Conservation (phyloP, 345 rosid species). For the Brassica carinata region DNA sequence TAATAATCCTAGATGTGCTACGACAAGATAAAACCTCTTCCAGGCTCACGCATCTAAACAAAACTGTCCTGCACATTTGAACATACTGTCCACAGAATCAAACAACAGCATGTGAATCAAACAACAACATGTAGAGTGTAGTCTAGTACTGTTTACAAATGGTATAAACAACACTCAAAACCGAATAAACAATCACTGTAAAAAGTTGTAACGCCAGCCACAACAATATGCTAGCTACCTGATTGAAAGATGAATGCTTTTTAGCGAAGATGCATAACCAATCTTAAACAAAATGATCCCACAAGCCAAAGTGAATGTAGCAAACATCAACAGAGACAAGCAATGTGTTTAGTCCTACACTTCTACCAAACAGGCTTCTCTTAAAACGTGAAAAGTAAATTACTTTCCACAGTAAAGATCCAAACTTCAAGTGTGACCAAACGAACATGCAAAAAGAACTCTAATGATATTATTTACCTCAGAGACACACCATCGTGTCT, state of each 20-base stretch:
- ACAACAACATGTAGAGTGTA: background rate
- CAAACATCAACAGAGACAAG: background rate
- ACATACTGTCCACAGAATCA: background rate
- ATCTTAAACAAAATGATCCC: background rate
- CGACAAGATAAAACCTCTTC: background rate
- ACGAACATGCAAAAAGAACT: constrained; percentile 5
- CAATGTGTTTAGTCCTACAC: constrained; percentile 5
- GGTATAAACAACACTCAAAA: constrained; percentile 21
- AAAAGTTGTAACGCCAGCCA: constrained; percentile 2
- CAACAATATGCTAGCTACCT: constrained; percentile 16
- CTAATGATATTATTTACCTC: constrained; percentile 16
- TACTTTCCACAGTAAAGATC: constrained; percentile 25
- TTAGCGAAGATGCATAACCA: constrained; percentile 1
- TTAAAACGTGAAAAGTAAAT: background rate
- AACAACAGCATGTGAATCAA: background rate
- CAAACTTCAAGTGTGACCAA: constrained; percentile 7
- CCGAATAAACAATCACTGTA: constrained; percentile 6
- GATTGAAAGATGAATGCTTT: background rate
- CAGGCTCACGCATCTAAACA: background rate
- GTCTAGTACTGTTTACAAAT: background rate
- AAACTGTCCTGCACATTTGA: background rate
- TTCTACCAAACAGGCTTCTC: constrained; percentile 14
- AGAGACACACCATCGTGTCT: constrained; percentile 26
- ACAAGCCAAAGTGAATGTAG: background rate
- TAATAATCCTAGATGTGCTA: background rate